phyloP scores from a whole-genome alignment of 2,329 filamentous ascomycete genomes.

The Curvularia sp. region DNA sequence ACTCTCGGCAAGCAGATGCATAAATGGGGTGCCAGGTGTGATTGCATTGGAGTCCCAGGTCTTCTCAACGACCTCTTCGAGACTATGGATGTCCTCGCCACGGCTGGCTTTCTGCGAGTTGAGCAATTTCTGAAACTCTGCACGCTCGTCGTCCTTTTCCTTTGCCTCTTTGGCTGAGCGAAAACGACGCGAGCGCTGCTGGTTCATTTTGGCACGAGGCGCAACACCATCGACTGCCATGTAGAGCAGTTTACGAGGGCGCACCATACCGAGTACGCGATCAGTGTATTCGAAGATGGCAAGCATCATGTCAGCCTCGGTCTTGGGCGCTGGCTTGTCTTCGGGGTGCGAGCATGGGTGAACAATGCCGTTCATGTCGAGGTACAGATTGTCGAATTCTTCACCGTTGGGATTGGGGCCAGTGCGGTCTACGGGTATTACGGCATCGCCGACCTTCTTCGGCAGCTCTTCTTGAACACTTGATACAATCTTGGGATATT shows the following conservation, averaged over 20 bases:
- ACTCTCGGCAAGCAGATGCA: constrained; percentile 91
- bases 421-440: constrained; percentile 84
- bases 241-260: constrained; percentile 93
- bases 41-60: constrained; percentile 91
- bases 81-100: constrained; percentile 63
- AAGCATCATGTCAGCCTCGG: constrained; percentile 99
- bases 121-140: constrained; percentile 83
- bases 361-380: constrained; percentile 99
- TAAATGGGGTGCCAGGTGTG: constrained; percentile 96
- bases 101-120: constrained; percentile 71
- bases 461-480: constrained; percentile 87
- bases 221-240: constrained; percentile 98
- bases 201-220: constrained; percentile 99
- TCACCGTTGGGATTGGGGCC: constrained; percentile 94
- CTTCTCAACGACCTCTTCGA: constrained; percentile 76
- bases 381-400: constrained; percentile 96
- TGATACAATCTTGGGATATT: constrained; percentile 97
- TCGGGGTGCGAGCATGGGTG: constrained; percentile 98
- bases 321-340: constrained; percentile 85
- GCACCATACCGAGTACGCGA: constrained; percentile 97
- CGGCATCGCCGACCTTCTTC: constrained; percentile 79
- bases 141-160: constrained; percentile 91
- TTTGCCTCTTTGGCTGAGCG: constrained; percentile 91
- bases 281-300: constrained; percentile 99
- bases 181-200: constrained; percentile 95